phyloP scores from a whole-genome alignment of 768 basidiomycete species.

The Ramaria sp. region DNA sequence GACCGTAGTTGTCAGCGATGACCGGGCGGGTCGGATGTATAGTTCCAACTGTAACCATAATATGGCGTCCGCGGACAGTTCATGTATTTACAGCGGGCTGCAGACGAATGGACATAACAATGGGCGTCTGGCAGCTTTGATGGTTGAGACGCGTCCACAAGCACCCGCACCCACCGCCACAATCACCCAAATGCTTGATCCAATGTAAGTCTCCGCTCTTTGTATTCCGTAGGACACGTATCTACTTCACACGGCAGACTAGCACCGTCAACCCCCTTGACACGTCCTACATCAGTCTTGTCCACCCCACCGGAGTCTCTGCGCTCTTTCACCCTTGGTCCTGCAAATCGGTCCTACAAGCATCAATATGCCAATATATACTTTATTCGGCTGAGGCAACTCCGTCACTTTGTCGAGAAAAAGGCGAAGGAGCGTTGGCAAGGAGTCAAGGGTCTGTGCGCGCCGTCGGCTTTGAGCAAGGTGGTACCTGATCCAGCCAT shows the following conservation, averaged over 20 bases:
- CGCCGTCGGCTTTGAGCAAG: background rate
- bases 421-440: slow-evolving; percentile 44
- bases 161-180: background rate
- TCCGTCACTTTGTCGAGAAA: slow-evolving; percentile 37
- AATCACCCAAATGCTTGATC: background rate
- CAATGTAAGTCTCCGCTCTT: background rate
- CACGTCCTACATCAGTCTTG: slow-evolving; percentile 16
- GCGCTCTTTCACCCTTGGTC: slow-evolving; percentile 34
- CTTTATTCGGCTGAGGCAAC: slow-evolving; percentile 44
- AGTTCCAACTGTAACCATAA: too few species aligned
- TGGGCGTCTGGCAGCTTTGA: too few species aligned
- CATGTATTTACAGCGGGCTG: too few species aligned
- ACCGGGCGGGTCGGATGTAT: too few species aligned
- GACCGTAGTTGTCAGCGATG: too few species aligned
- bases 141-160: background rate
- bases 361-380: slow-evolving; percentile 70
- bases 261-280: background rate
- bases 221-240: background rate
- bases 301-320: slow-evolving; percentile 20
- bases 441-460: slow-evolving; percentile 27
- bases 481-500: background rate
- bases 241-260: background rate
- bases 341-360: slow-evolving; percentile 41
- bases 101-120: too few species aligned
- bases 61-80: too few species aligned